These are phyloP conservation scores for Canavalia ensiformis DNA, from an alignment of 306 rosid species.

Conservation along the genomic window DNA sequence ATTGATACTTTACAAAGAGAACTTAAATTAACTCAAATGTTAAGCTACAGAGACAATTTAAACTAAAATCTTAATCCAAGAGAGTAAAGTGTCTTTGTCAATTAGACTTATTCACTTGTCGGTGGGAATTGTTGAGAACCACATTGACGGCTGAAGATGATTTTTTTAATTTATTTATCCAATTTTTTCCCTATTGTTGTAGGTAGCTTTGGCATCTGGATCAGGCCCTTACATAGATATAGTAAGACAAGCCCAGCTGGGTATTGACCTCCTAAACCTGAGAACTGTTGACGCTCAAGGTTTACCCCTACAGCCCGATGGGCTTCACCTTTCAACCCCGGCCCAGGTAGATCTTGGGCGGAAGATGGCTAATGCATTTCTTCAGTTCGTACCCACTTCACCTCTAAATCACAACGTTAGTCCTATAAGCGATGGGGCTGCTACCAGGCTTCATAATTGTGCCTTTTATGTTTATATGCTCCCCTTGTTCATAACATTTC, in stretches of 20 bases:
- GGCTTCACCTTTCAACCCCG: slow-evolving; percentile 65
- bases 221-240: slow-evolving; percentile 60
- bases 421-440: slow-evolving; percentile 12
- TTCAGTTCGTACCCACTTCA: slow-evolving; percentile 55
- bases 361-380: slow-evolving; percentile 65
- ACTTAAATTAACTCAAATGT: slow-evolving; percentile 13
- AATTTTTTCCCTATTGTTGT: too few species aligned
- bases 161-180: neutral
- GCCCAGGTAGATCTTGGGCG: slow-evolving; percentile 71
- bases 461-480: neutral
- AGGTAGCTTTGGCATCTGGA: slow-evolving; percentile 83
- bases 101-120: neutral
- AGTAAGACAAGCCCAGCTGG: slow-evolving; percentile 72
- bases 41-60: slow-evolving; percentile 2
- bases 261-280: slow-evolving; percentile 62
- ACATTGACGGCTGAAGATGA: neutral
- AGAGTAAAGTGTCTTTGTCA: slow-evolving; percentile 32
- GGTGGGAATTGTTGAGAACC: neutral
- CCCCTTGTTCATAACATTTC: slow-evolving; percentile 23
- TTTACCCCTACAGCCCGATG: slow-evolving; percentile 61
- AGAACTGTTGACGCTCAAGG: slow-evolving; percentile 72
- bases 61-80: neutral
- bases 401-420: neutral
- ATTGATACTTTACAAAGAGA: slow-evolving; percentile 29
- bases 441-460: neutral